Base-by-base conservation (phyloP, 768 basidiomycete genomes). In the Russula sp. region DNA sequence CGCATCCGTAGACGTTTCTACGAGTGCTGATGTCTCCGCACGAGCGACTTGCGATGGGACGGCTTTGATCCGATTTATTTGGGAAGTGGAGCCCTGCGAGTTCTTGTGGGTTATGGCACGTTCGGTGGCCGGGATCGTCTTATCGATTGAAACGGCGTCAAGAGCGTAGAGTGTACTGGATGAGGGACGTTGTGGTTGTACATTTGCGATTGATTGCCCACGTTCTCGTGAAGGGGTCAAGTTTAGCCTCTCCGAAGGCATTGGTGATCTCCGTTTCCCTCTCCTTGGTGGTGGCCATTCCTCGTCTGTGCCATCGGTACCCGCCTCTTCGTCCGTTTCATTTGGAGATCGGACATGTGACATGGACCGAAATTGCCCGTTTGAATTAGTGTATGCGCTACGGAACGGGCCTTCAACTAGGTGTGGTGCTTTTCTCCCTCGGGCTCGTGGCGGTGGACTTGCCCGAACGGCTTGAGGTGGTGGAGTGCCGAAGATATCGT, bases 391-490 rank as follows among this genome's bases (percentile, higher is more conserved):
- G 28, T 72, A 68, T 38, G 69, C 67, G 53, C 63, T 70, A 52
- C 67, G 70, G 54, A 68, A 72, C 7, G 71, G 63, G 10, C 73
- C 71, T 30, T 72, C 69, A 20, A 66, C 63, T 6, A 71, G 61
- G 11, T 69, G 68, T 28, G 72, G 72, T 3, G 67, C 69, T 57
- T 69, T 65, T 28, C 67, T 66, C 11, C 28, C 34, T 48, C 50
- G 22, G 18, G 36, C 5, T 52, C 22, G 34, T 22, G 26, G 32
- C 2, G 26, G 52, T 16, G 64, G 11, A 38, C 32, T 55, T 28
- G 44, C 26, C 34, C 16, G 50, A 7, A 13, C 51, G 16, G 36
- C 42, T 44, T 34, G 53, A 44, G 64, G 51, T 18, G 66, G 54
- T n/a, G 66, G 46, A 16, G 52, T 59, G 52, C 46, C 13, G 44